phyloP scores from a whole-genome alignment of 2,329 filamentous ascomycete genomes.

The Stemphylium lycopersici region DNA sequence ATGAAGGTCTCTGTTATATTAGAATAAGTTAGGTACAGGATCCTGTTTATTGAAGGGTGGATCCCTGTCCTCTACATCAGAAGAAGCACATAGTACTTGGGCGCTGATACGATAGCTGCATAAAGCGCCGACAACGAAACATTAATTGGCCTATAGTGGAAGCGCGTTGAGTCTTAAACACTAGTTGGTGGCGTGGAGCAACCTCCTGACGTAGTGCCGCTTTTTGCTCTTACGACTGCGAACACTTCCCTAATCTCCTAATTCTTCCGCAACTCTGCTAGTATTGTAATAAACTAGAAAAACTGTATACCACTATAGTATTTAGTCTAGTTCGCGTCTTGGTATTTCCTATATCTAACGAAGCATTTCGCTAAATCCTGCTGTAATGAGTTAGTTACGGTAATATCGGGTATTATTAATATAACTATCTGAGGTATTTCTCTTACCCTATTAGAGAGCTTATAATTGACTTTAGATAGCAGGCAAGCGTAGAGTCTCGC shows the following conservation, averaged over 20 bases:
- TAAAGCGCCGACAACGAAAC: not conserved
- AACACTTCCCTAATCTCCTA: not conserved
- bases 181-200: conserved; percentile 1
- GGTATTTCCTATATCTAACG: not conserved
- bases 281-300: not conserved
- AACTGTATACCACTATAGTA: not conserved
- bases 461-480: not conserved
- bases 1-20: not conserved
- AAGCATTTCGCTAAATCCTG: not conserved
- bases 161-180: not conserved
- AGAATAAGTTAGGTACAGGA: not conserved
- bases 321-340: conserved; percentile 1
- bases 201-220: not conserved
- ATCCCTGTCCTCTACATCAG: not conserved
- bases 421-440: not conserved
- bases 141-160: not conserved
- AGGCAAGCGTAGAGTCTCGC: not conserved
- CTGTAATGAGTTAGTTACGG: conserved; percentile 2
- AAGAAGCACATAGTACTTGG: not conserved
- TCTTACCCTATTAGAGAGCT: not conserved
- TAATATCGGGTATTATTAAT: not conserved
- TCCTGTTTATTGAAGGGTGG: not conserved
- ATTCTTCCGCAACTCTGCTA: not conserved
- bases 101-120: not conserved
- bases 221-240: not conserved